Percentiles rank a stretch among this genome's conserved stretches.
Evolutionary conservation across 1,139 yeast species (phyloP).

Genomic region (Taphrina wiesneri): DNA sequence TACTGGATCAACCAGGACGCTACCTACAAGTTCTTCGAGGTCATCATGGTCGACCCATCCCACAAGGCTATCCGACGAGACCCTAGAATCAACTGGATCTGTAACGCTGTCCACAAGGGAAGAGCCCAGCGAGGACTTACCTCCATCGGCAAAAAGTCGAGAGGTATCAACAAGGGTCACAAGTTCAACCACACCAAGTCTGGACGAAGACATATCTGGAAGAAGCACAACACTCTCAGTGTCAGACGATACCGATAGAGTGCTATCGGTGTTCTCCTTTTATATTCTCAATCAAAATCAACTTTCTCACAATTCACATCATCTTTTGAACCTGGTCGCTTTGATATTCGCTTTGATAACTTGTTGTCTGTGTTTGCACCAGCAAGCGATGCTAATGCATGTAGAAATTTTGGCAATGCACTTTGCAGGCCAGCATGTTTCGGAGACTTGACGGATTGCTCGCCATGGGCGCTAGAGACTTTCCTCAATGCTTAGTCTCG

Average conservation of each 20-base stretch:
- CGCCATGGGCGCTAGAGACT: too few relatives aligned
- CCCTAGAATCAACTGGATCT: slow-evolving; percentile 99
- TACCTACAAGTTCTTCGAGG: slow-evolving; percentile 98
- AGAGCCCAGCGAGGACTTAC: slow-evolving; percentile 99
- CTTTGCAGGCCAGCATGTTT: too few relatives aligned
- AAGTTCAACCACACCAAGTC: slow-evolving; percentile 40
- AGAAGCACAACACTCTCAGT: slow-evolving; percentile 97
- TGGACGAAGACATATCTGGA: slow-evolving; percentile 97
- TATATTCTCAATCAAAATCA: background rate
- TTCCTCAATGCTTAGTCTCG: too few relatives aligned
- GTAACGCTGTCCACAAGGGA: slow-evolving; percentile 99
- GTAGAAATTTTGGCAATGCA: too few relatives aligned
- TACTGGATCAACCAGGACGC: slow-evolving; percentile 99
- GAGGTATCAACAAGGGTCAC: slow-evolving; percentile 99
- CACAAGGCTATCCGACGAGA: slow-evolving; percentile 99
- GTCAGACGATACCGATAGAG: slow-evolving; percentile 98
- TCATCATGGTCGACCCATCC: slow-evolving; percentile 92
- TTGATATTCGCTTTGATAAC: background rate
- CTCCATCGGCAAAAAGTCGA: slow-evolving; percentile 47
- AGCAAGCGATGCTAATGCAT: too few relatives aligned
- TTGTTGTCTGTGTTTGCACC: too few relatives aligned
- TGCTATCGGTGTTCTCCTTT: background rate
- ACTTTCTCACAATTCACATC: background rate
- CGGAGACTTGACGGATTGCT: too few relatives aligned
- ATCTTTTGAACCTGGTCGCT: background rate